Conservation (phyloP, 306 rosid genomes). For the Casuarina cunninghamiana region DNA sequence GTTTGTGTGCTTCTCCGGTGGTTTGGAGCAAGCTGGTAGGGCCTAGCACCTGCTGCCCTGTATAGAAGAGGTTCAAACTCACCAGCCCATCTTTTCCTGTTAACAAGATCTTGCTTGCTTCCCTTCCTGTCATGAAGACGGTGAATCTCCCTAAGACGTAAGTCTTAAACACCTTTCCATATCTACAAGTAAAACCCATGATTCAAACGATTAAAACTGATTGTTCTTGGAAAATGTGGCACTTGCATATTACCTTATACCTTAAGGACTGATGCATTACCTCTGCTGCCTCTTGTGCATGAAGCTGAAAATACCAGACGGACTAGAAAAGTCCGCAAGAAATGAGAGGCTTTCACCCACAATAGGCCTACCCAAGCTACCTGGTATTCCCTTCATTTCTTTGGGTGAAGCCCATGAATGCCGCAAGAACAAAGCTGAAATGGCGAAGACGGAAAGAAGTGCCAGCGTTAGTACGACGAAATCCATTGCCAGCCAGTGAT, state of each 20-base stretch:
- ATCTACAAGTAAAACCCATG: slow-evolving; percentile 35
- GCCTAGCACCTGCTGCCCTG: slow-evolving; percentile 80
- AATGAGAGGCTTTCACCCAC: slow-evolving; percentile 79
- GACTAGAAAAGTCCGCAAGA: slow-evolving; percentile 70
- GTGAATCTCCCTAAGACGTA: slow-evolving; percentile 72
- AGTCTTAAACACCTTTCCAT: slow-evolving; percentile 83
- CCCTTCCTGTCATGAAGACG: slow-evolving; percentile 86
- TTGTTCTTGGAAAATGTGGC: background rate
- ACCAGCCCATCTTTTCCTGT: slow-evolving; percentile 82
- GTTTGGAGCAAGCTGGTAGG: slow-evolving; percentile 82
- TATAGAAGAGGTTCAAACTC: slow-evolving; percentile 75
- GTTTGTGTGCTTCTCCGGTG: slow-evolving; percentile 75
- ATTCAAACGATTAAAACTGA: background rate
- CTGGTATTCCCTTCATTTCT: slow-evolving; percentile 71
- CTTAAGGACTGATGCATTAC: slow-evolving; percentile 27
- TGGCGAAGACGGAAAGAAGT: slow-evolving; percentile 29
- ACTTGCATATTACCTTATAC: background rate
- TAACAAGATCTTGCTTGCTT: slow-evolving; percentile 72
- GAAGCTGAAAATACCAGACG: slow-evolving; percentile 79
- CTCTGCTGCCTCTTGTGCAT: slow-evolving; percentile 75
- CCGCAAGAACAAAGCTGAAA: slow-evolving; percentile 39
- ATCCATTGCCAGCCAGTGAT: slow-evolving; percentile 40
- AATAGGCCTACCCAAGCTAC: slow-evolving; percentile 83
- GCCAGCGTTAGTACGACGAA: slow-evolving; percentile 30
- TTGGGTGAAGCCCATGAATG: slow-evolving; percentile 56